Evolutionary conservation across 495 filamentous ascomycete species (phyloP), one percentile per base, ranked within the genome.

Genomic region (Penicillium daleae): DNA sequence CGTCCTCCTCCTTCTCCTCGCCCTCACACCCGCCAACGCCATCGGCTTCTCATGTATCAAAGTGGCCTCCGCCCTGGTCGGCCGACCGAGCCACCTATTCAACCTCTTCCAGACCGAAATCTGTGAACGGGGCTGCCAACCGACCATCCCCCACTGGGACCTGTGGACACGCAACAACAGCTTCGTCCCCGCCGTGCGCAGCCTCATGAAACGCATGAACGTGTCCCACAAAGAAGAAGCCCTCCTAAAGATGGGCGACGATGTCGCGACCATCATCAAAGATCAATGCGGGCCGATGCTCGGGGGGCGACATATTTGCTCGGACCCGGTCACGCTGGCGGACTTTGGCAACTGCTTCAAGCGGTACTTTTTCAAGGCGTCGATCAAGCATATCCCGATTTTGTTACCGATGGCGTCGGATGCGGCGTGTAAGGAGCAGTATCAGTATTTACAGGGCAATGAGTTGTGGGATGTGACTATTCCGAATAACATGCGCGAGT

Each of bases 331-430:
- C 27, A 78, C 67, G 5, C 55, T 80, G 60, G 73, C 75, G 27
- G 75, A 71, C 46, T 80, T 78, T 63, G 77, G 77, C 48, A 74
- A 75, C 50, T 80, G 78, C 66, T 80, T 80, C 63, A 79, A 80
- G 72, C 69, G 64, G 60, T 71, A 76, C 48, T 78, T 77, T 22
- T 63, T 79, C 24, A 71, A 73, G 63, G 69, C 73, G 37, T 72
- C 74, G 32, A 57, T 79, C 39, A 67, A 67, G 26, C 71, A 79
- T 50, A 53, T 78, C 26, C 73, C 74, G 6, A 61, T 55, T 8
- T 59, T 80, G 49, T 60, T 80, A 24, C 74, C 74, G n/a, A 72
- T 80, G 73, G 78, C 71, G 0, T 78, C 75, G 10, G 74, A 79
- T n/a, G 66, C 70, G 22, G 64, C 72, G 13, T 80, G 78, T 62